Evolutionary conservation across 768 basidiomycete genomes (phyloP), one percentile per base, ranked within the genome.

Genomic region (Collybia mongolica): DNA sequence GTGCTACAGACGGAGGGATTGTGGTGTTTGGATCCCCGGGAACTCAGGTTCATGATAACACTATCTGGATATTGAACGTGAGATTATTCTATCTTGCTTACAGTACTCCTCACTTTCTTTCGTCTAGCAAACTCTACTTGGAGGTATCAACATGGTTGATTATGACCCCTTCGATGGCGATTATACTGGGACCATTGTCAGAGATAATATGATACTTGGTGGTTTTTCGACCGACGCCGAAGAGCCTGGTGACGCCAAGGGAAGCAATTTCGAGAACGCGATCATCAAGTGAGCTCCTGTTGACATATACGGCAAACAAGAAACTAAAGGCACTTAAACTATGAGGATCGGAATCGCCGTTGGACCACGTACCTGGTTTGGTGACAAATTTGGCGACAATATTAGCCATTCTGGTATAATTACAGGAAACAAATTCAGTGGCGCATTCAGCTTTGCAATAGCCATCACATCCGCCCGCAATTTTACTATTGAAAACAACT

Each of bases 121-220:
- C 22, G 6, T 40, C 39, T 51, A 89, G 86, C 72, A 81, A 59
- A 89, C 86, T 0, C 67, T 87, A 2, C 73, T 88, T 5, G 88
- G 88, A 35, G 88, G 88, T 6, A 88, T 90, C 60, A 90, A 90
- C 56, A 65, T 91, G 75, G 89, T 90, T 9, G 88, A 90, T 58
- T 80, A 83, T 51, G 60, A 70, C 6, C 87, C 89, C 6, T 91
- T 75, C 68, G 61, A 60, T n/a, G 90, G 88, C 1, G 67, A 87
- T 62, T 91, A 79, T 60, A 73, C 75, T 0, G 76, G 79, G 22
- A 84, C 84, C 3, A 67, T 87, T 17, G 86, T 91, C 6, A 72
- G 72, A 32, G 76, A 88, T 61, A 90, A 91, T 57, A 72, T 62
- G 23, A 83, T 91, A 54, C 54, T 77, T 2, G 90, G 90, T 14